Percentiles rank a stretch among this genome's conserved stretches.
Conservation (phyloP, 1,284 basidiomycete species). For the Cerioporus squamosus region DNA sequence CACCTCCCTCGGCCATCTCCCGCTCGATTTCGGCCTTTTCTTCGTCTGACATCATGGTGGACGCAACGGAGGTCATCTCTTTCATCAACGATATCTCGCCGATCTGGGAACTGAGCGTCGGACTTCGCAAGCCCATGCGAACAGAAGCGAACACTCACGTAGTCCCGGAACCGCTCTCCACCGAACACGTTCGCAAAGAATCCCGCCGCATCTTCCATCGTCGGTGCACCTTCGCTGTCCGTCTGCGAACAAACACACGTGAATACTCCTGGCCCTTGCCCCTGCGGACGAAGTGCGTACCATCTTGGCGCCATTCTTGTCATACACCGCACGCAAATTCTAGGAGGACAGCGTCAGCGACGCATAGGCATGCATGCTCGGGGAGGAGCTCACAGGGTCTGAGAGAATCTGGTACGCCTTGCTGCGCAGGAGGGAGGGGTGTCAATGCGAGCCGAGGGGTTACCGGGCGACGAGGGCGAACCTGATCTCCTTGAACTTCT, state of each 20-base stretch:
- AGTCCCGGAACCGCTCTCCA: conserved; percentile 85
- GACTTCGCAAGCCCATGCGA: background rate
- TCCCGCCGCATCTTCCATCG: conserved; percentile 85
- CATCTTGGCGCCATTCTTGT: conserved; percentile 93
- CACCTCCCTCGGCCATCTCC: conserved; percentile 54
- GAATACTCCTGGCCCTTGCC: background rate
- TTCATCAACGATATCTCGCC: conserved; percentile 94
- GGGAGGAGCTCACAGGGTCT: conserved; percentile 63
- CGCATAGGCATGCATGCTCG: conserved; percentile 31
- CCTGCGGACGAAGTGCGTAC: conserved; percentile 41
- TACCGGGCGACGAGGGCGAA: conserved; percentile 33
- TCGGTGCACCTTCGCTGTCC: conserved; percentile 71
- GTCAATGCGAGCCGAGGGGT: background rate
- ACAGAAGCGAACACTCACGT: conserved; percentile 56
- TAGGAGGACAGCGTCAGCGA: conserved; percentile 38
- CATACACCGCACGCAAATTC: conserved; percentile 91
- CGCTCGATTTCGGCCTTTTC: conserved; percentile 89
- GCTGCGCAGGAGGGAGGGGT: conserved; percentile 51
- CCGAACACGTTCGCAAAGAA: conserved; percentile 95
- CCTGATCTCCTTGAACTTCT: conserved; percentile 95
- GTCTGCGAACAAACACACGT: conserved; percentile 42
- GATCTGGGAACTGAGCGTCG: conserved; percentile 55
- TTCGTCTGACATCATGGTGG: conserved; percentile 87
- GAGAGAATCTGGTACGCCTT: conserved; percentile 92
- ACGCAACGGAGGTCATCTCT: conserved; percentile 83